phyloP scores from a whole-genome alignment of 225 moss, liverwort and hornwort species.

The Physcomitrium patens region DNA sequence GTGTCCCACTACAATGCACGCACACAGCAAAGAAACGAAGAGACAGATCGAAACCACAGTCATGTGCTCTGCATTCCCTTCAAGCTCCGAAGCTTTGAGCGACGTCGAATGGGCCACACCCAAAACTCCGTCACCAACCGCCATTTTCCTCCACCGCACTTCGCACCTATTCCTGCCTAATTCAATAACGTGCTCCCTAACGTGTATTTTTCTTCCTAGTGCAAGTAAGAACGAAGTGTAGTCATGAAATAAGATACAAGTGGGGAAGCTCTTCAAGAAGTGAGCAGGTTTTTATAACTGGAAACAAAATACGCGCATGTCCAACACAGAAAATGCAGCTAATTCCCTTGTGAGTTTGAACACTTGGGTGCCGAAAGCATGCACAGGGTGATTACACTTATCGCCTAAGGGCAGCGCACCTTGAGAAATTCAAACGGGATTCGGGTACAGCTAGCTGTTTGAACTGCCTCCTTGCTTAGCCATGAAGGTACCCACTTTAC shows the following conservation, averaged over 20 bases:
- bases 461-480: too few species aligned
- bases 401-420: not conserved
- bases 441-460: too few species aligned
- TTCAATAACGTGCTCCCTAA: slow-evolving; percentile 4
- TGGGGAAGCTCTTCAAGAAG: not conserved
- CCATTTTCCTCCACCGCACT: slow-evolving; percentile 35
- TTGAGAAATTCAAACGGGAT: not conserved
- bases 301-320: not conserved
- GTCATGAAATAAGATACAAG: not conserved
- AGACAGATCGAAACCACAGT: slow-evolving; percentile 81
- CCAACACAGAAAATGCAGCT: not conserved
- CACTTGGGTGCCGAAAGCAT: too few species aligned
- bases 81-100: slow-evolving; percentile 28
- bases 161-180: slow-evolving; percentile 11
- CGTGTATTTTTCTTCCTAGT: not conserved
- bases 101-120: slow-evolving; percentile 44
- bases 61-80: slow-evolving; percentile 63
- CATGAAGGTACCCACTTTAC: too few species aligned
- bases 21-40: slow-evolving; percentile 84
- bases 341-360: not conserved
- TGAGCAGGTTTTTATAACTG: not conserved
- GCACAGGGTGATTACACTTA: too few species aligned
- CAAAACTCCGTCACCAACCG: slow-evolving; percentile 13
- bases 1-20: slow-evolving; percentile 87
- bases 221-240: not conserved